Evolutionary conservation across 768 basidiomycete species (phyloP).

Genomic region (Basidioascus undulatus): DNA sequence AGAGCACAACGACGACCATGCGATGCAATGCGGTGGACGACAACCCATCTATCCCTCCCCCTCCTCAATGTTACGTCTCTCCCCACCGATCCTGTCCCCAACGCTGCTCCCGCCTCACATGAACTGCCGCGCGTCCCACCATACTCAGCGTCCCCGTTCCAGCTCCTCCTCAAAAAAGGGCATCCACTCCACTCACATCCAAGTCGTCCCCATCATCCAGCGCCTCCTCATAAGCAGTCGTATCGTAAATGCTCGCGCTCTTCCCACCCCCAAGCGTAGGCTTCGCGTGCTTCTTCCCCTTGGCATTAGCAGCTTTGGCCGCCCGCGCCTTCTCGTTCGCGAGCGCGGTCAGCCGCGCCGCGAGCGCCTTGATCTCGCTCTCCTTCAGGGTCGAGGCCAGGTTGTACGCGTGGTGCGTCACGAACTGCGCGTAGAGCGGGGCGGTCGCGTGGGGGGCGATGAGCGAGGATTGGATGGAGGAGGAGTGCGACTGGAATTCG

Average conservation of each 20-base stretch:
- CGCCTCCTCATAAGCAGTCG: slow-evolving; percentile 71
- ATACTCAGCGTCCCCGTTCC: no score
- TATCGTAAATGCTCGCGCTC: slow-evolving; percentile 33
- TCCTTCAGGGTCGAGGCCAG: slow-evolving; percentile 56
- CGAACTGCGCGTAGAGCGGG: slow-evolving; percentile 55
- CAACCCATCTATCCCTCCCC: no score
- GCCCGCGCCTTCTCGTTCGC: slow-evolving; percentile 90
- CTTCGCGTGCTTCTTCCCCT: slow-evolving; percentile 85
- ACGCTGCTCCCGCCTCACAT: no score
- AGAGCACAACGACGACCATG: no score
- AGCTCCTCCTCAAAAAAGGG: no score
- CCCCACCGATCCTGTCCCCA: no score
- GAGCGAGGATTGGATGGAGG: slow-evolving; percentile 43
- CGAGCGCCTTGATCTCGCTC: slow-evolving; percentile 70
- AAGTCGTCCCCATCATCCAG: no score
- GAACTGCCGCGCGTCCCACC: no score
- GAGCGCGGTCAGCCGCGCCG: slow-evolving; percentile 53
- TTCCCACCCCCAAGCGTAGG: slow-evolving; percentile 57
- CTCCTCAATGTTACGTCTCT: no score
- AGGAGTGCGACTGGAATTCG: slow-evolving; percentile 51
- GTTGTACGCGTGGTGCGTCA: slow-evolving; percentile 57
- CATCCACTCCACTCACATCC: no score
- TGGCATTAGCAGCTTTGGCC: slow-evolving; percentile 51
- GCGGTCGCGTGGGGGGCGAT: slow-evolving; percentile 55
- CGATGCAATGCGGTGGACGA: no score